A percentile compares a stretch with the other conserved stretches of the same genome.
Evolutionary conservation across 768 basidiomycete species (phyloP).

Genomic region (Mycena haematopus): DNA sequence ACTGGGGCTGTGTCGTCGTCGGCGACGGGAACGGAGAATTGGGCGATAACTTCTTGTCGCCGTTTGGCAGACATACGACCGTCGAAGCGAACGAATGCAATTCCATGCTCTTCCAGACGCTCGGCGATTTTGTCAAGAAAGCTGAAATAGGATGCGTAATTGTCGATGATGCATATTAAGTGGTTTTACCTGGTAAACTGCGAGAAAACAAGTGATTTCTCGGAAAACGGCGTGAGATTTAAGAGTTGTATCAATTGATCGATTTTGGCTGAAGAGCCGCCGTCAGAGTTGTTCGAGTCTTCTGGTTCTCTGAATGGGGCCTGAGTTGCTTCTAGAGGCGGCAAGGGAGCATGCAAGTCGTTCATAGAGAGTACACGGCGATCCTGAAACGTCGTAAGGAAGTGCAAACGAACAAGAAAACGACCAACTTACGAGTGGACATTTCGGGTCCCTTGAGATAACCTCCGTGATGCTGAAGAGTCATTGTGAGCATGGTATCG

Average conservation of each 20-base stretch:
- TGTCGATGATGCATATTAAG: background rate
- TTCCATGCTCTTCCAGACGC: conserved; percentile 68
- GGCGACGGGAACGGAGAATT: conserved; percentile 70
- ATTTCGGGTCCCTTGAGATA: conserved; percentile 73
- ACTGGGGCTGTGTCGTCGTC: conserved; percentile 37
- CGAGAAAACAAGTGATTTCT: conserved; percentile 89
- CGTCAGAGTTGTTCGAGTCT: conserved; percentile 43
- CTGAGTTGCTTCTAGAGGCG: conserved; percentile 75
- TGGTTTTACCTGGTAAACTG: conserved; percentile 78
- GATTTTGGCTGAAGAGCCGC: conserved; percentile 83
- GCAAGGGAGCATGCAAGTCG: conserved; percentile 67
- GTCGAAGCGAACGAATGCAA: conserved; percentile 82
- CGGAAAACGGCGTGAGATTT: conserved; percentile 65
- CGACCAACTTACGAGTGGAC: conserved; percentile 69
- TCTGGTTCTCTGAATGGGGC: conserved; percentile 49
- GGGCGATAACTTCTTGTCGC: conserved; percentile 77
- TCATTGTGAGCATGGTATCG: background rate
- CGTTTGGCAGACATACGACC: conserved; percentile 84
- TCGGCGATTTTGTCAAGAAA: conserved; percentile 64
- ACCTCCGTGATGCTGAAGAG: conserved; percentile 67
- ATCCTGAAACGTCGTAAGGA: conserved; percentile 54
- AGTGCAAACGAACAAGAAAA: background rate
- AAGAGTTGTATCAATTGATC: conserved; percentile 81
- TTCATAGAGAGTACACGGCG: conserved; percentile 62
- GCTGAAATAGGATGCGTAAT: conserved; percentile 10